Evolutionary conservation across 768 basidiomycete species (phyloP), one percentile per base, ranked within the genome.

Genomic region (Boletus tomentosulus): DNA sequence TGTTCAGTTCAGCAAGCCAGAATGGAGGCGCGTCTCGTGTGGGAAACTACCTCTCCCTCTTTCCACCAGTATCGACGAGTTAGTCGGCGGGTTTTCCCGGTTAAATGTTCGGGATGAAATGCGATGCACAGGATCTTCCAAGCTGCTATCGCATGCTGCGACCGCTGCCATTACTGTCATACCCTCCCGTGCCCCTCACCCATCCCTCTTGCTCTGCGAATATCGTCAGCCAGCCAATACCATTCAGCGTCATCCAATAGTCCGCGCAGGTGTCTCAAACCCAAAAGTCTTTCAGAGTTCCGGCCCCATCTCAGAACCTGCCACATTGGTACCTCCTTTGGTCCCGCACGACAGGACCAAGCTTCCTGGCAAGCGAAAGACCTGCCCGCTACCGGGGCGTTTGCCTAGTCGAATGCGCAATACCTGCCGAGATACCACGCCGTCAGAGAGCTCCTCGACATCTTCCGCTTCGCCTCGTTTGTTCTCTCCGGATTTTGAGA

Each of bases 181-280:
- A 51, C 60, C 51, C 1, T 45, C 53, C 19, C 30, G 34, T 27
- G 63, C 62, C 24, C 62, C 62, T 19, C 62, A 65, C 25, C 57
- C 62, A 4, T 56, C 60, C 1, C 5, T 51, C 11, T 25, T 63
- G 13, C 22, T 41, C 2, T 1, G n/a, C 50, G n/a, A 24, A 22
- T 48, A 53, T 19, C 16, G 0, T 35, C 51, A 25, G 16, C 25
- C 52, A 6, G 33, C 11, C 12, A 31, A 8, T 1, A 30, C 25
- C 8, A 3, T 27, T 19, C 42, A 35, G 1, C 46, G 8, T 19
- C 19, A 5, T 2, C 39, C 55, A 15, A 28, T 47, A 3, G 22
- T 50, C 37, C 41, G 55, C 1, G 48, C 53, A 11, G 34, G 51
- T 6, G 3, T 41, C 16, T 22, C 53, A 6, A 8, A 24, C 15